Percentiles rank a stretch among this genome's conserved stretches.
Evolutionary conservation across 2,329 filamentous ascomycete species (phyloP).

Genomic region (Aspergillus calidoustus): DNA sequence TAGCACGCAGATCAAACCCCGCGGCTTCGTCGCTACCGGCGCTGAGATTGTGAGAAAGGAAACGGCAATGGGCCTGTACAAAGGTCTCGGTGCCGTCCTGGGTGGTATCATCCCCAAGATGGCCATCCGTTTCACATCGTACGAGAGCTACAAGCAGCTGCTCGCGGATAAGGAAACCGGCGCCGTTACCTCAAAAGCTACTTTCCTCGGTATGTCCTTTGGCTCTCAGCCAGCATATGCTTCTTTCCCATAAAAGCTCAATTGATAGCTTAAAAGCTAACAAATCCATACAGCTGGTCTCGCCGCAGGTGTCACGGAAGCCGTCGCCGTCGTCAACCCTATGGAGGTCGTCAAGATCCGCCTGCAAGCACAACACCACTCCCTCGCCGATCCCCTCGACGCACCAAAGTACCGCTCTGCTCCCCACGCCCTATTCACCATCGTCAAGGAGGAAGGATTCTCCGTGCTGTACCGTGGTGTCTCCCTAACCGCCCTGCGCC

Average conservation of each 20-base stretch:
- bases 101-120: slow-evolving; percentile 98
- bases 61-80: slow-evolving; percentile 92
- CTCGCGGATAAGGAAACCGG: slow-evolving; percentile 73
- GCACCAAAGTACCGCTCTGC: slow-evolving; percentile 97
- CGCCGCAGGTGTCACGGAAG: slow-evolving; percentile 91
- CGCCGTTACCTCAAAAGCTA: slow-evolving; percentile 69
- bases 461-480: slow-evolving; percentile 92
- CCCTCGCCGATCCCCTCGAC: slow-evolving; percentile 94
- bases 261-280: slow-evolving; percentile 8
- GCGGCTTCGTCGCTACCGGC: slow-evolving; percentile 87
- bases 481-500: slow-evolving; percentile 86
- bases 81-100: slow-evolving; percentile 94
- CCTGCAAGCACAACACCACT: slow-evolving; percentile 96
- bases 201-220: slow-evolving; percentile 65
- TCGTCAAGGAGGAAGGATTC: slow-evolving; percentile 87
- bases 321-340: slow-evolving; percentile 91
- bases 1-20: slow-evolving; percentile 64
- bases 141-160: slow-evolving; percentile 90
- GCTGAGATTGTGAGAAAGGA: slow-evolving; percentile 85
- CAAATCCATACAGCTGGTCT: slow-evolving; percentile 68
- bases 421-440: slow-evolving; percentile 80
- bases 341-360: slow-evolving; percentile 99
- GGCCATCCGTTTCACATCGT: slow-evolving; percentile 98
- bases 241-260: neutral
- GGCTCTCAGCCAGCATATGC: neutral